Base-by-base conservation (phyloP, 306 rosid genomes). In the Hippophae tibetana region DNA sequence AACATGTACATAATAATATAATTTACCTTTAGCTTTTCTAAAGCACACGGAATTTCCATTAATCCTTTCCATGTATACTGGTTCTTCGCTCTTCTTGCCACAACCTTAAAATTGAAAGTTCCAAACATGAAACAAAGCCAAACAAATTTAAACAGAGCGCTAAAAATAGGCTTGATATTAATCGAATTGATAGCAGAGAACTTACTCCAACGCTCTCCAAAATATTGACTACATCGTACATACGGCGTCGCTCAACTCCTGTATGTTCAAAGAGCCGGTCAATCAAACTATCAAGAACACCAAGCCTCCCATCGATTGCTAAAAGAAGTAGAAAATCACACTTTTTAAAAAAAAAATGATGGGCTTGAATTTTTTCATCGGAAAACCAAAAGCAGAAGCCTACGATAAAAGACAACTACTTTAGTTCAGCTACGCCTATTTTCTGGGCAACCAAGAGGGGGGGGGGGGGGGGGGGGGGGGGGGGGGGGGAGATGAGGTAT, bases 171-270 rank as follows among this genome's bases (percentile, higher is more conserved):
- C 5, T 31, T 31, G 38, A 31, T 46, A 41, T 1, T 10, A 18
- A 49, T 31, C 0, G 6, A 42, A 53, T 11, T 12, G 47, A 52
- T 56, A 43, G 47, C 10, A 7, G n/a, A 42, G 45, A 60, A 52
- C 60, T 68, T 63, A 72, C 81, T 47, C 84, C 78, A n/a, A 79
- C 65, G 50, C 68, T 79, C 75, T 79, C 84, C 49, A 74, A 65
- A 11, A 79, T 72, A 65, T 79, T 79, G 64, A 79, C 84, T 44
- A 79, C 79, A 53, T 79, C 80, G 52, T 79, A 79, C 75, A 79
- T 79, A 25, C 78, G 84, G 61, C 80, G 78, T 27, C 84, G 77
- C 64, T 71, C 80, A n/a, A 79, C 84, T 43, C 81, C 81, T 76
- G 70, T 43, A 61, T n/a, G 45, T 43, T 54, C 51, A 68, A 72